Base-by-base conservation (phyloP, 2,329 filamentous ascomycete genomes). In the Lasiodiplodia sp. region DNA sequence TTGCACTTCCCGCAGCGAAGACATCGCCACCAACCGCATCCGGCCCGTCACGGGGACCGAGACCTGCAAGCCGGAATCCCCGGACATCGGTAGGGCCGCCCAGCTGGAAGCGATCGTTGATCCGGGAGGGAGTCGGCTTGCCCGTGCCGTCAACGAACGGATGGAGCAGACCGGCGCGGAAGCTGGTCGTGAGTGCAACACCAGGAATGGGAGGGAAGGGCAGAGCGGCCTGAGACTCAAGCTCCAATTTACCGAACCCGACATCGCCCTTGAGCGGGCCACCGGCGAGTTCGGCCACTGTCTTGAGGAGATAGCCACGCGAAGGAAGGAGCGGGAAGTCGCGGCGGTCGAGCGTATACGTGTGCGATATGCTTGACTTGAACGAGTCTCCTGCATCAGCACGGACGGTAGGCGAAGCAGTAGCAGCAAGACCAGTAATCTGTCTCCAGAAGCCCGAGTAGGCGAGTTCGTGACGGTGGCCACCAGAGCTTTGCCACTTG, bases 21-120 rank as follows among this genome's bases (percentile, higher is more conserved):
- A 97, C 83, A 78, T 99, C 96, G 28, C 96, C 96, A 14, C 96
- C 96, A 0, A 97, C 89, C 0, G 94, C 90, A 80, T 99, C 95
- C 21, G 84, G 79, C 1, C 94, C 92, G 75, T 98, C 95, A 71
- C 92, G 91, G 4, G 96, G 94, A 10, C 96, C 96, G 6, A 99
- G 86, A 1, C 96, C 96, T 23, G 91, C 92, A 25, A 97, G 87
- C 69, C 93, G 90, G 85, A 99, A 99, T 2, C 96, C 96, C 67
- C 96, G 92, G 16, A 99, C 92, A 76, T 97, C 95, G 3, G 94
- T 97, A 3, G 96, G 95, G 0, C 96, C 96, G 53, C 96, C 96
- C 38, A 99, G 91, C 75, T 94, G 90, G 83, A 99, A 99, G 55
- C 96, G 93, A 79, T 99, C 96, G 77, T 96, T 97, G 75, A 98